A percentile compares a stretch with the other conserved stretches of the same genome.
Evolutionary conservation across 2,329 filamentous ascomycete genomes (phyloP).

Genomic region (Trichophyton mentagrophytes): DNA sequence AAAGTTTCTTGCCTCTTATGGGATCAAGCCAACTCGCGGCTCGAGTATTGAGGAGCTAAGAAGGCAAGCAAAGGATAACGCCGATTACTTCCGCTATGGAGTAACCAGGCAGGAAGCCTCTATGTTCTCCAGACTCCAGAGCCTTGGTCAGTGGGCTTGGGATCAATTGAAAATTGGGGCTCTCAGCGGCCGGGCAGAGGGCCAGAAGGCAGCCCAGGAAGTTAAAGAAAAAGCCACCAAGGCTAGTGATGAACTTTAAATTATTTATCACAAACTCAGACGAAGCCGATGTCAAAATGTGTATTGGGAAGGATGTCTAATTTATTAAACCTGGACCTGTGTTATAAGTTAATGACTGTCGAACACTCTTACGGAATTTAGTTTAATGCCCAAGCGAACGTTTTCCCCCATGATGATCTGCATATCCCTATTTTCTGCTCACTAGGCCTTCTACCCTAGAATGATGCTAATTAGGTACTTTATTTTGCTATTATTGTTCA

Average conservation of each 20-base stretch:
- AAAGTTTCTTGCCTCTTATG: conserved; percentile 66
- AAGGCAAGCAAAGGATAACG: conserved; percentile 58
- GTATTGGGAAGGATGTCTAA: not conserved
- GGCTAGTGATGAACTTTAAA: conserved; percentile 6
- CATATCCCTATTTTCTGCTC: not conserved
- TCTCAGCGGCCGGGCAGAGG: conserved; percentile 35
- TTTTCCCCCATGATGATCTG: not conserved
- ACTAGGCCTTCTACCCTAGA: too few relatives aligned
- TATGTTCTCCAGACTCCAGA: conserved; percentile 50
- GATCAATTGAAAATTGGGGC: conserved; percentile 39
- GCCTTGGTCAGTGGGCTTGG: conserved; percentile 35
- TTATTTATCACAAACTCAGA: not conserved
- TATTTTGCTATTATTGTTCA: not conserved
- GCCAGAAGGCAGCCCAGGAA: conserved; percentile 37
- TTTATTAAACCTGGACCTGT: not conserved
- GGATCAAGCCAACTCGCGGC: conserved; percentile 55
- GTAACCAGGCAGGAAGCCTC: conserved; percentile 52
- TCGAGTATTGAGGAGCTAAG: conserved; percentile 56
- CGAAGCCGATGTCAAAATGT: not conserved
- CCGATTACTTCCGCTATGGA: conserved; percentile 65
- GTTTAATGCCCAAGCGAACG: not conserved
- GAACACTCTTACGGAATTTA: not conserved
- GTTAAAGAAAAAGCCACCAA: conserved; percentile 27
- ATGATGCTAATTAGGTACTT: too few relatives aligned
- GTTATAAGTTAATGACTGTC: not conserved